phyloP scores from a whole-genome alignment of 2,329 filamentous ascomycete genomes.

The Trichoderma pleuroti region DNA sequence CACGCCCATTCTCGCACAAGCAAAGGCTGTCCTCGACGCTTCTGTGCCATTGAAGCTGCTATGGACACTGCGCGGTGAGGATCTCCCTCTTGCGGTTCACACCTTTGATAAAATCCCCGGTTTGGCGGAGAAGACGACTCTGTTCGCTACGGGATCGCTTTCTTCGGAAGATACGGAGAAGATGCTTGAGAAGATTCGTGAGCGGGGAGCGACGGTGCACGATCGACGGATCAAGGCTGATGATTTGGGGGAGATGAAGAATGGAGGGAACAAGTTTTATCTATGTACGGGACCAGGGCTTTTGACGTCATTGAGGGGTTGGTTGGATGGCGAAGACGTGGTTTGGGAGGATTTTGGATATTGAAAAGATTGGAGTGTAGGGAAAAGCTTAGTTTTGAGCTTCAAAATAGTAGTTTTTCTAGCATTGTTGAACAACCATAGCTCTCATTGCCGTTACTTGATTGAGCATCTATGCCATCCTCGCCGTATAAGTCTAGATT shows the following conservation, averaged over 20 bases:
- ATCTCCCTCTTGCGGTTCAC: conserved; percentile 61
- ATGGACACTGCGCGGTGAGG: conserved; percentile 63
- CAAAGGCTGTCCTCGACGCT: conserved; percentile 43
- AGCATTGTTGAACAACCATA: background rate
- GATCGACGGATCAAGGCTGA: conserved; percentile 37
- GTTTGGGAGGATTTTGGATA: conserved; percentile 61
- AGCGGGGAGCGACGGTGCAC: conserved; percentile 34
- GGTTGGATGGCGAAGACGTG: conserved; percentile 53
- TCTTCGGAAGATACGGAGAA: conserved; percentile 23
- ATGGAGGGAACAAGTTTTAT: conserved; percentile 48
- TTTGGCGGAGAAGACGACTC: conserved; percentile 48
- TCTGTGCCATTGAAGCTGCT: conserved; percentile 51
- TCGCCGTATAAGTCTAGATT: background rate
- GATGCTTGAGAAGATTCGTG: conserved; percentile 34
- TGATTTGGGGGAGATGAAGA: conserved; percentile 42
- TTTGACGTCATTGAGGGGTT: conserved; percentile 42
- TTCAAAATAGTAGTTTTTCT: background rate
- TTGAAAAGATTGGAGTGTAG: conserved; percentile 29
- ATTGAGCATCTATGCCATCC: background rate
- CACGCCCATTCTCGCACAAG: conserved; percentile 73
- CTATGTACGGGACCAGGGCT: conserved; percentile 46
- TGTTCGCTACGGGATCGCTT: conserved; percentile 62
- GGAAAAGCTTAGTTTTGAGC: fast-evolving
- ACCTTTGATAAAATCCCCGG: conserved; percentile 50
- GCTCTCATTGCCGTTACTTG: background rate